Conservation (phyloP, 75 land plant genomes). For the Cryptomeria japonica region DNA sequence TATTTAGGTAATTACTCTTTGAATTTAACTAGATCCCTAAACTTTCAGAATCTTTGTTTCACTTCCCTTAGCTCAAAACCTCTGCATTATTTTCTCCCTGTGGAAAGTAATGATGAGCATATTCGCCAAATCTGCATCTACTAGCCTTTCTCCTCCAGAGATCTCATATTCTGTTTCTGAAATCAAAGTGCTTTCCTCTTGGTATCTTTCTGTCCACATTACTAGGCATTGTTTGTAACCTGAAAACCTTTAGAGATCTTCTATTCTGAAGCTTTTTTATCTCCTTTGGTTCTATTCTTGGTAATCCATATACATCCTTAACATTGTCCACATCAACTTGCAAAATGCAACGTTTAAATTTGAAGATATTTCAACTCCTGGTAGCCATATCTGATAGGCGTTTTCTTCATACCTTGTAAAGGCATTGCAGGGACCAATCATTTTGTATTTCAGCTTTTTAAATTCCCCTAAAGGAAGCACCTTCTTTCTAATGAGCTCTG, state of each 20-base stretch:
- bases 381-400: not conserved
- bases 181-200: not conserved
- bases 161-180: not conserved
- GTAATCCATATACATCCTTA: not conserved
- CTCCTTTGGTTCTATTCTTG: not conserved
- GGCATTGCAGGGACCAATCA: not conserved
- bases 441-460: not conserved
- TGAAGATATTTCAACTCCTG: not conserved
- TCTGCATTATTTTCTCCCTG: not conserved
- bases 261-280: not conserved
- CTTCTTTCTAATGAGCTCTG: not conserved
- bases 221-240: not conserved
- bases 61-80: not conserved
- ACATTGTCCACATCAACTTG: not conserved
- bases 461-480: not conserved
- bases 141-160: not conserved
- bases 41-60: not conserved
- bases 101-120: not conserved
- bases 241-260: not conserved
- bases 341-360: not conserved
- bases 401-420: not conserved
- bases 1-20: not conserved
- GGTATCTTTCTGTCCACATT: not conserved
- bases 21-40: not conserved
- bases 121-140: not conserved